These are phyloP conservation scores for Grosmannia serpens DNA, from an alignment of 2,329 filamentous ascomycete species.

Conservation along the genomic window DNA sequence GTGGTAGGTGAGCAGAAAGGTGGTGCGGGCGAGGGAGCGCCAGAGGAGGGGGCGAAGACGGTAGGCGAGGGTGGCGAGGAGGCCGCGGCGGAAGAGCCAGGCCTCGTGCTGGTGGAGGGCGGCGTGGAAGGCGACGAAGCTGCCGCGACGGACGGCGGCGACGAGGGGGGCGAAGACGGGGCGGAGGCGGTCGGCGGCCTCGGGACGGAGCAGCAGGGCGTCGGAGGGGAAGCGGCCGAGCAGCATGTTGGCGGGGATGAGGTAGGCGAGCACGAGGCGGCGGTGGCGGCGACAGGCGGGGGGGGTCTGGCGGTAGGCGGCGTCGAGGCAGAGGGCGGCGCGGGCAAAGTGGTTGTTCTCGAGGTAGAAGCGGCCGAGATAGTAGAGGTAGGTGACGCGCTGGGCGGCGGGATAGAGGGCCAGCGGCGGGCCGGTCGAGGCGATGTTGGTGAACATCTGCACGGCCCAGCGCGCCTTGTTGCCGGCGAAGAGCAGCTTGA, in stretches of 20 bases:
- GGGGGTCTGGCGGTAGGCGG: constrained; percentile 64
- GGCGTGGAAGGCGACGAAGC: constrained; percentile 57
- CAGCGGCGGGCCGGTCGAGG: constrained; percentile 69
- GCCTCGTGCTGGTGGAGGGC: constrained; percentile 51
- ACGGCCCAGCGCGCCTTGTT: constrained; percentile 73
- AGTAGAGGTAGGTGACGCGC: constrained; percentile 87
- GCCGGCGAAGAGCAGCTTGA: constrained; percentile 79
- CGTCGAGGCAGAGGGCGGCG: constrained; percentile 62
- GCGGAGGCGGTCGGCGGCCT: constrained; percentile 50
- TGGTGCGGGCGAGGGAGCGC: constrained; percentile 67
- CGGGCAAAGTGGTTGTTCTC: constrained; percentile 73
- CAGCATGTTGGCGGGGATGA: constrained; percentile 73
- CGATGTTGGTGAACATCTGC: constrained; percentile 83
- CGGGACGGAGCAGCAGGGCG: constrained; percentile 54
- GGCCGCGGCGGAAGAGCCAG: constrained; percentile 66
- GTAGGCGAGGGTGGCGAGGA: constrained; percentile 65
- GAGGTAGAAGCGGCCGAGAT: constrained; percentile 83
- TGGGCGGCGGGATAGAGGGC: constrained; percentile 74
- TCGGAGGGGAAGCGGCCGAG: constrained; percentile 70
- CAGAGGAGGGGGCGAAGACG: constrained; percentile 73
- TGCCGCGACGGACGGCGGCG: constrained; percentile 57
- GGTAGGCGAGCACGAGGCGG: constrained; percentile 68
- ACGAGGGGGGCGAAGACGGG: constrained; percentile 65
- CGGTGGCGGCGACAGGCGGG: constrained; percentile 57
- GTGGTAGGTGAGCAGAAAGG: constrained; percentile 69